Conservation (phyloP, 306 rosid species). For the Canavalia ensiformis region DNA sequence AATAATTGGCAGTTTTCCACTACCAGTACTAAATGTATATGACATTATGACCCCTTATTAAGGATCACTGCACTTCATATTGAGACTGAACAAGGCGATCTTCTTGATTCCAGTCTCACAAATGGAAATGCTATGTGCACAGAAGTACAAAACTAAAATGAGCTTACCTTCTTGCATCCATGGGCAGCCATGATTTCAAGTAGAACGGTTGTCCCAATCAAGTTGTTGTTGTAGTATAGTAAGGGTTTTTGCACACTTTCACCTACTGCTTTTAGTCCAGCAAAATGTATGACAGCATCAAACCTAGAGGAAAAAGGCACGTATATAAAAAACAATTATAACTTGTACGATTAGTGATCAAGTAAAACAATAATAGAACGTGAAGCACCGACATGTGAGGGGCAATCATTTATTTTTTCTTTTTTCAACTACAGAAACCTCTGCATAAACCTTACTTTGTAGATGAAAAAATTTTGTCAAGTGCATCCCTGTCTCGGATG, state of each 20-base stretch:
- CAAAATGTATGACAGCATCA: constrained; percentile 95
- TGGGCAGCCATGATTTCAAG: constrained; percentile 97
- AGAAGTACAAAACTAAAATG: constrained; percentile 10
- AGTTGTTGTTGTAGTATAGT: constrained; percentile 81
- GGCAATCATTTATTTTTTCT: not conserved
- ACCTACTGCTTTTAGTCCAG: constrained; percentile 97
- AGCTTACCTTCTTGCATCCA: constrained; percentile 86
- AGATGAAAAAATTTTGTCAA: constrained; percentile 73
- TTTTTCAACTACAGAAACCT: constrained; percentile 1
- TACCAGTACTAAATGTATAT: not conserved
- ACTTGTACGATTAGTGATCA: not conserved
- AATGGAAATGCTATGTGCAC: not conserved
- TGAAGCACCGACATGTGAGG: constrained; percentile 11
- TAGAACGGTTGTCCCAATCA: constrained; percentile 84
- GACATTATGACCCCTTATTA: not conserved
- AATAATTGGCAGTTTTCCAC: constrained; percentile 9
- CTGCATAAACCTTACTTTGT: constrained; percentile 62
- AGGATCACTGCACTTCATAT: not conserved
- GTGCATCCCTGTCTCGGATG: constrained; percentile 76
- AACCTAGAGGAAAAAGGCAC: constrained; percentile 61
- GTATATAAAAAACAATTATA: constrained; percentile 14
- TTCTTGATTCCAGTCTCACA: constrained; percentile 5
- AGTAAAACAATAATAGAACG: constrained; percentile 13
- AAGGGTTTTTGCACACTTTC: constrained; percentile 94
- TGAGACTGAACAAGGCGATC: constrained; percentile 10